phyloP scores from a whole-genome alignment of 2,329 filamentous ascomycete species.

The Bretziella fagacearum region DNA sequence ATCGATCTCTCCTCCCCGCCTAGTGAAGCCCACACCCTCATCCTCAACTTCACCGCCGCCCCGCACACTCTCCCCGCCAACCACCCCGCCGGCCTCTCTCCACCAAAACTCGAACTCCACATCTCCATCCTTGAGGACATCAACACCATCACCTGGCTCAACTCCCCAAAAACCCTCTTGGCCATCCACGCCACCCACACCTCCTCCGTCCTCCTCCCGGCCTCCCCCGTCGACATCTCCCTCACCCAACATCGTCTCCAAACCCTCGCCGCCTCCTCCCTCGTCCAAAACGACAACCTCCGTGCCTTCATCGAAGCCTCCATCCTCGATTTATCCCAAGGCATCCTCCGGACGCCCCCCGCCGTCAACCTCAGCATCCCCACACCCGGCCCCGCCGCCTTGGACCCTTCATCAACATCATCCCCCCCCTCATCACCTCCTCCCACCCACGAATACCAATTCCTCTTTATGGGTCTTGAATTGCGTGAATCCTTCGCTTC shows the following conservation, averaged over 20 bases:
- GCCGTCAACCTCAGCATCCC: slow-evolving; percentile 30
- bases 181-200: slow-evolving; percentile 24
- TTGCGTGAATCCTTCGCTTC: slow-evolving; percentile 26
- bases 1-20: slow-evolving; percentile 20
- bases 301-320: slow-evolving; percentile 28
- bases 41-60: slow-evolving; percentile 10
- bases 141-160: slow-evolving; percentile 15
- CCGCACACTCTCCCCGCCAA: slow-evolving; percentile 14
- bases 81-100: slow-evolving; percentile 9
- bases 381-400: slow-evolving; percentile 15
- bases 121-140: slow-evolving; percentile 13
- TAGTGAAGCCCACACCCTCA: slow-evolving; percentile 3
- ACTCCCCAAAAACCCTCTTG: slow-evolving; percentile 21
- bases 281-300: slow-evolving; percentile 17
- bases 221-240: slow-evolving; percentile 26
- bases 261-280: slow-evolving; percentile 1
- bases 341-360: slow-evolving; percentile 26
- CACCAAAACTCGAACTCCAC: slow-evolving; percentile 16
- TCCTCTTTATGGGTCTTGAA: slow-evolving; percentile 34
- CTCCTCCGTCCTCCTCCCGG: slow-evolving; percentile 27
- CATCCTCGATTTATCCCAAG: slow-evolving; percentile 28
- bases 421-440: slow-evolving; percentile 20
- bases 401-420: neutral
- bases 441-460: slow-evolving; percentile 20
- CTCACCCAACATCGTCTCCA: slow-evolving; percentile 22